Evolutionary conservation across 148 eudicot species (phyloP).

Genomic region (Heliamphora exappendiculata): DNA sequence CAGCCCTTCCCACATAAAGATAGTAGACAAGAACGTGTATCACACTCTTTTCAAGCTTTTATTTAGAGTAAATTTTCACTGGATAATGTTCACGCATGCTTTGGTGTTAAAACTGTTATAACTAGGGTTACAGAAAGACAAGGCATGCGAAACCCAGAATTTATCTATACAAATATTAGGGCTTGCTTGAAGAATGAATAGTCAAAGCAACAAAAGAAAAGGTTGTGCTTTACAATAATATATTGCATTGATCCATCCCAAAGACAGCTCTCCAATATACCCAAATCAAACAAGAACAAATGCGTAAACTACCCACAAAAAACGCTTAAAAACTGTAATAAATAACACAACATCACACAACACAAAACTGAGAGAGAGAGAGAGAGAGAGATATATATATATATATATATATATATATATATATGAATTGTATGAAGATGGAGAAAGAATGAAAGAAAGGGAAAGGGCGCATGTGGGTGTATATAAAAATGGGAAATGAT

Average conservation of each 20-base stretch:
- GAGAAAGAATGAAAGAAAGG: background rate
- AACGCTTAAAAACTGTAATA: background rate
- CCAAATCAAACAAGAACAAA: background rate
- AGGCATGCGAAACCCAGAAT: background rate
- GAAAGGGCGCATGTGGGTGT: constrained; percentile 1
- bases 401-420: background rate
- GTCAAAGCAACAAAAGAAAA: constrained; percentile 4
- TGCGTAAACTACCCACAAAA: background rate
- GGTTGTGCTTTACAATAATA: background rate
- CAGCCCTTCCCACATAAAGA: background rate
- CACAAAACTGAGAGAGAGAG: background rate
- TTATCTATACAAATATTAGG: background rate
- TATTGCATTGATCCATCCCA: background rate
- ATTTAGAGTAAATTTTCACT: background rate
- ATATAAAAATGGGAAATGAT: background rate
- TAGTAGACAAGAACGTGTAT: background rate
- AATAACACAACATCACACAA: background rate
- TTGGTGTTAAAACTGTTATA: background rate
- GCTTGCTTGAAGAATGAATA: background rate
- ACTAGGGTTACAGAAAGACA: background rate
- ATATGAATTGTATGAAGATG: background rate
- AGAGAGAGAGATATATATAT: background rate
- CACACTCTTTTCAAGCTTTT: background rate
- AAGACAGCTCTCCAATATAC: background rate
- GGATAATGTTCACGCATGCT: background rate